Conservation (phyloP, 306 rosid species). For the Cyamopsis tetragonoloba region DNA sequence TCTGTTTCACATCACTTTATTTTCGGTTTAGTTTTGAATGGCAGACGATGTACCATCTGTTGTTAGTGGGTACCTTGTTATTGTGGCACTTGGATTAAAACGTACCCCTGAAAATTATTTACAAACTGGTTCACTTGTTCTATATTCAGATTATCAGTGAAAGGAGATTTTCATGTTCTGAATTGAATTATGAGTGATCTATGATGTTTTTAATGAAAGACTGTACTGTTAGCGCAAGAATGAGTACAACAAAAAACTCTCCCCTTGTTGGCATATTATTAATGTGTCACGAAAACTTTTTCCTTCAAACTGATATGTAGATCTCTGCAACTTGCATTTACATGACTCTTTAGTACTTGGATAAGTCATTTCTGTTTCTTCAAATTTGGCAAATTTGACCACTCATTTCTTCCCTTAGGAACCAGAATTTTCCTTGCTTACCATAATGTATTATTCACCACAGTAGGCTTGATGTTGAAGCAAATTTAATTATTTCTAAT, state of each 20-base stretch:
- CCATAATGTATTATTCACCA: no score
- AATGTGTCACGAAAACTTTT: no score
- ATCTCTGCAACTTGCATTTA: no score
- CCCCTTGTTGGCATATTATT: no score
- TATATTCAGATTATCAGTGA: conserved; percentile 13
- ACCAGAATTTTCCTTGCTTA: no score
- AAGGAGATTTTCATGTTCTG: conserved; percentile 17
- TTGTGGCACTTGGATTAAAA: conserved; percentile 13
- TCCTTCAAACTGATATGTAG: no score
- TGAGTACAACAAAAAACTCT: neutral
- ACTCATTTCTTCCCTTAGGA: no score
- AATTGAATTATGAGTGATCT: neutral
- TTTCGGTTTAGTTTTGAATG: conserved; percentile 17
- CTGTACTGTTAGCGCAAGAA: neutral
- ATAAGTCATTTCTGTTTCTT: no score
- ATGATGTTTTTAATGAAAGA: conserved; percentile 7
- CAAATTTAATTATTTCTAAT: no score
- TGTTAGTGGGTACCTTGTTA: conserved; percentile 3
- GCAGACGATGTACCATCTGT: conserved; percentile 7
- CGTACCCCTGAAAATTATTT: conserved; percentile 6
- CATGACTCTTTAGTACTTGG: no score
- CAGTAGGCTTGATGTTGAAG: no score
- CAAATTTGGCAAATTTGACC: no score
- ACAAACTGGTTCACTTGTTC: neutral
- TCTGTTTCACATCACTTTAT: conserved; percentile 2